Evolutionary conservation across 2,329 filamentous ascomycete species (phyloP), one percentile per base, ranked within the genome.

Genomic region (Huntiella omanensis): DNA sequence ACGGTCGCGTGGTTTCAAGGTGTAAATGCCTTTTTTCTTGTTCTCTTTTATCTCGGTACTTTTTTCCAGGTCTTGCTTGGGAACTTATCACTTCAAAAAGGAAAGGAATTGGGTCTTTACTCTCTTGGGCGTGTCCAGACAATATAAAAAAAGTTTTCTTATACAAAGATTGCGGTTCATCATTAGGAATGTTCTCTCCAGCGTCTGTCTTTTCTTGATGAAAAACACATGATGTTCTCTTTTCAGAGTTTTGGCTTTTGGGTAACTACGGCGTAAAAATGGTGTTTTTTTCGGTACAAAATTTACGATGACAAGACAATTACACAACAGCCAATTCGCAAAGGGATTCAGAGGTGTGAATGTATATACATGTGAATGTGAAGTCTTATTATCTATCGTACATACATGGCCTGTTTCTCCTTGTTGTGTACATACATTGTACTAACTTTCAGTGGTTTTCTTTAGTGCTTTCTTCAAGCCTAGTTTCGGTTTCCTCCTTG

Each of bases 1-100:
- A 81, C 76, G 86, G 67, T 96, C 87, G 61, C 79, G 83, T 63
- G 91, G 92, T 77, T 98, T 98, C 87, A 98, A 98, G 86, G 91
- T 98, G 66, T 98, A 94, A 84, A 65, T 66, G 55, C 43, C 33
- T 42, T 46, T 11, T 45, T 17, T 43, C 33, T 48, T 45, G 33
- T 35, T 41, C 13, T 19, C 33, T 33, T 49, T 17, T 43, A 40
- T 17, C 40, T 40, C 40, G 41, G 47, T 22, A 40, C 37, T 39
- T 16, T 28, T 28, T 28, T 28, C 22, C 22, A 28, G 22, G 22
- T 39, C 11, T 19, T 15, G 37, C 10, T 11, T 39, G 37, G 15
- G 37, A 19, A 39, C 15, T 15, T 15, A 19, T 39, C 19, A 17
- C 19, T 17, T 15, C 10, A 39, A 17, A 39, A 17, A 15, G 15